Base-by-base conservation (phyloP, 129 eudicot species). In the Tagetes erecta region DNA sequence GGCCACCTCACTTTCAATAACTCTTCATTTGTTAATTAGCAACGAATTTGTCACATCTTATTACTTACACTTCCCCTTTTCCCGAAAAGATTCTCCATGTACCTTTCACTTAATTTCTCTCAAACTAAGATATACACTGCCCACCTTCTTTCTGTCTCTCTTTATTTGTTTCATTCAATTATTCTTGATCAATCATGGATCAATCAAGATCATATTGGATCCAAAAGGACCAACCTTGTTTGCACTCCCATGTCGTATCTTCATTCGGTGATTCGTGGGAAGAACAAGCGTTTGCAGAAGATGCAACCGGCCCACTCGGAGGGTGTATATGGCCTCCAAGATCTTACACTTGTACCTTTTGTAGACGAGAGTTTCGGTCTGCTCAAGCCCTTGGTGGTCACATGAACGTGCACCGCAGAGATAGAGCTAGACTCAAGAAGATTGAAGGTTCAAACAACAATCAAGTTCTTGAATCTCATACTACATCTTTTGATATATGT, bases 261-360 rank as follows among this genome's bases (percentile, higher is more conserved):
- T 47, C 85, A 2, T 73, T 47, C 59, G 89, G 87, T 1, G 94
- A 87, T 78, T 92, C 95, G 0, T 92, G 98, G 98, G 98, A 92
- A 81, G 98, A 92, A 67, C 91, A 84, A 74, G 98, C 98, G 13
- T 92, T 92, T 62, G 96, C 95, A 1, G 94, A 89, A 83, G 98
- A 92, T 60, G 88, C 98, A 49, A 87, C 96, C 2, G 95, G 96
- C 10, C 79, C 83, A 6, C 91, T 84, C 13, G 98, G 98, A 52
- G 98, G 96, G 5, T 89, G 92, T 62, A 80, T 87, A 71, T 92
- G 98, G 98, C 98, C 98, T 30, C 98, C 98, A 46, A 87, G 98
- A 86, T 92, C 98, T 86, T 92, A 92, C 71, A 71, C 95, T 74
- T 92, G 98, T 39, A 89, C 83, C 74, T 92, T 92, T 57, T 92